Base-by-base conservation (phyloP, 78 protist species). In the Dictyostelium capitatum region DNA sequence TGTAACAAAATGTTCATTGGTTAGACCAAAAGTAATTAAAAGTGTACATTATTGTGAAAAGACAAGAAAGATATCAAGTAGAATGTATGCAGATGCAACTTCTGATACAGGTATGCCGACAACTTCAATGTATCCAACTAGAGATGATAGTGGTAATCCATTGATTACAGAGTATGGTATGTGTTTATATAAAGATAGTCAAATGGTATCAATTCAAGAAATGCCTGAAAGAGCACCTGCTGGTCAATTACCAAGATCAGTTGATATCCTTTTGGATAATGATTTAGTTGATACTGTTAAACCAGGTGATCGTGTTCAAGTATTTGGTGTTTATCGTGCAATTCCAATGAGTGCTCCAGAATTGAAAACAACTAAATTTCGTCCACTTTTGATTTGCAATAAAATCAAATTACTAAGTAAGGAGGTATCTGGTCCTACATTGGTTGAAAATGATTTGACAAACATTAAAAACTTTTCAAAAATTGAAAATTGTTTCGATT, bases 211-310 rank as follows among this genome's bases (percentile, higher is more conserved):
- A 3, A 59, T 99, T 32, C 99, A 98, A 51, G 99, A 99, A 95
- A 97, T 96, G 98, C 99, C 99, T 1, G 99, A 99, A 93, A 37
- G 95, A 5, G 98, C 99, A 15, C 99, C 99, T 23, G 97, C 99
- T 1, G 99, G 99, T 10, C 99, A 98, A 82, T 96, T 99, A 12
- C 99, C 99, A 15, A 95, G 99, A 15, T 97, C 99, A 3, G 92
- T 98, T 19, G 98, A 96, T 54, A 57, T 97, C 0, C 19, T 99
- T 6, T 89, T 99, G 20, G 97, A 94, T 28, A 82, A 89, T 59
- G 99, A 99, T 70, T 96, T 99, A 15, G 99, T 97, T 37, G 99
- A 99, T 74, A 0, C 6, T 1, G 84, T 81, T 54, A 99, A 99
- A 95, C 99, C 99, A 0, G 99, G 99, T 17, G 99, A 99, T 89